Evolutionary conservation across 2,329 filamentous ascomycete genomes (phyloP).

Genomic region (Endocalyx cinctus): DNA sequence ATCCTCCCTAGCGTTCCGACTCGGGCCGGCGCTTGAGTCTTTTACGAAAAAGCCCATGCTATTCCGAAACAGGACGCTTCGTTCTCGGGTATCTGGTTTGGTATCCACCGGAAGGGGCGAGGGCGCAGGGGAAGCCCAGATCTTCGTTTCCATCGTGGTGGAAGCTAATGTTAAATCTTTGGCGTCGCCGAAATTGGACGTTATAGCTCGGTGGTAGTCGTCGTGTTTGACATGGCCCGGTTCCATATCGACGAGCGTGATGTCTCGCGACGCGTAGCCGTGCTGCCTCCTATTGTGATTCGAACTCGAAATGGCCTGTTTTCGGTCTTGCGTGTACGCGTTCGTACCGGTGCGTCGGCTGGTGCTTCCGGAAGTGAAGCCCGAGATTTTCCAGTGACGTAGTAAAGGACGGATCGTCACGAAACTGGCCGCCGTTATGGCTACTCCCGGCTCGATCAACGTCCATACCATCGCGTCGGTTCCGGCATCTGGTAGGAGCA

Average conservation of each 20-base stretch:
- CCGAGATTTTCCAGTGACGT: slow-evolving; percentile 40
- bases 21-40: no score
- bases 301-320: slow-evolving; percentile 23
- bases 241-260: slow-evolving; percentile 33
- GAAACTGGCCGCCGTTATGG: slow-evolving; percentile 49
- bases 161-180: no score
- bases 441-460: slow-evolving; percentile 51
- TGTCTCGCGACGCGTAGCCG: slow-evolving; percentile 31
- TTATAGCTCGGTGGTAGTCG: no score
- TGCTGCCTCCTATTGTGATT: slow-evolving; percentile 24
- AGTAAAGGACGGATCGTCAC: slow-evolving; percentile 52
- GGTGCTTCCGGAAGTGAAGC: slow-evolving; percentile 39
- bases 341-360: slow-evolving; percentile 24
- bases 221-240: slow-evolving; percentile 13
- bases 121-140: no score
- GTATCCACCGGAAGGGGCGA: no score
- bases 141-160: no score
- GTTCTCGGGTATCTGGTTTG: no score
- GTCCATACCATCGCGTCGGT: slow-evolving; percentile 54
- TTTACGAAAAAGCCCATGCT: no score
- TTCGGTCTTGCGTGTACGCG: slow-evolving; percentile 23
- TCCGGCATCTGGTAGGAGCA: slow-evolving; percentile 32
- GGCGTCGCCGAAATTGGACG: slow-evolving; percentile 8
- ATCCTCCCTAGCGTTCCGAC: no score
- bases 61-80: no score